Percentiles rank a stretch among this genome's conserved stretches.
These are phyloP conservation scores for Rhodamnia argentea DNA, from an alignment of 345 rosid genomes.

Conservation along the genomic window DNA sequence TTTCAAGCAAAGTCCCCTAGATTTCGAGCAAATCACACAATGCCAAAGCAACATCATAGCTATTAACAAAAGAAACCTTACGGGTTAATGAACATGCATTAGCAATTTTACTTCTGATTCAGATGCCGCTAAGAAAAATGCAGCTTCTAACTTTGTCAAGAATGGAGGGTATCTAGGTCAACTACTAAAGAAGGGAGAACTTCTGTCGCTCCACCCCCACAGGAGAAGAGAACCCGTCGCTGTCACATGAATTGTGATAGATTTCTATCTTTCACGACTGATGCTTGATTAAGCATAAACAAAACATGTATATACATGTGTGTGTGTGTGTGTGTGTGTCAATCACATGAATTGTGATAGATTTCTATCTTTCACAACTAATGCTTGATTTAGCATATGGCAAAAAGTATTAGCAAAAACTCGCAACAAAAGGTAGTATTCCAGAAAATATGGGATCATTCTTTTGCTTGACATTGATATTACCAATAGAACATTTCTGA, in stretches of 20 bases:
- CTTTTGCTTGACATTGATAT: background rate
- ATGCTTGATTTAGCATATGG: background rate
- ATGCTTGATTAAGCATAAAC: too few relatives aligned
- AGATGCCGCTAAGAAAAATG: background rate
- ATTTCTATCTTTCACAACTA: background rate
- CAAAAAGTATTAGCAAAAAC: background rate
- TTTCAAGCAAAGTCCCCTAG: background rate
- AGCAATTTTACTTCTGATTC: background rate
- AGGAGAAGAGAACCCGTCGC: too few relatives aligned
- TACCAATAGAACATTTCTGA: background rate
- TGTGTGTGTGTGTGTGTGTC: too few relatives aligned
- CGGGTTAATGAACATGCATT: background rate
- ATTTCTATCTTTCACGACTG: too few relatives aligned
- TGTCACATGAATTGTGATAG: too few relatives aligned
- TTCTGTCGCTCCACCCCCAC: background rate
- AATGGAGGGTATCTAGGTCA: background rate
- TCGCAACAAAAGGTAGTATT: background rate
- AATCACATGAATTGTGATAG: background rate
- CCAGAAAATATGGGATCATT: background rate
- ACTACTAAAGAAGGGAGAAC: background rate
- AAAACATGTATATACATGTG: background rate
- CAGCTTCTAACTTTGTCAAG: background rate
- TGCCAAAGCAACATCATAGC: background rate
- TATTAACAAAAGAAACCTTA: background rate
- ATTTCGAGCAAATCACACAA: background rate